A percentile compares a stretch with the other conserved stretches of the same genome.
phyloP scores from a whole-genome alignment of 257 asterid species.

The Penstemon davidsonii region DNA sequence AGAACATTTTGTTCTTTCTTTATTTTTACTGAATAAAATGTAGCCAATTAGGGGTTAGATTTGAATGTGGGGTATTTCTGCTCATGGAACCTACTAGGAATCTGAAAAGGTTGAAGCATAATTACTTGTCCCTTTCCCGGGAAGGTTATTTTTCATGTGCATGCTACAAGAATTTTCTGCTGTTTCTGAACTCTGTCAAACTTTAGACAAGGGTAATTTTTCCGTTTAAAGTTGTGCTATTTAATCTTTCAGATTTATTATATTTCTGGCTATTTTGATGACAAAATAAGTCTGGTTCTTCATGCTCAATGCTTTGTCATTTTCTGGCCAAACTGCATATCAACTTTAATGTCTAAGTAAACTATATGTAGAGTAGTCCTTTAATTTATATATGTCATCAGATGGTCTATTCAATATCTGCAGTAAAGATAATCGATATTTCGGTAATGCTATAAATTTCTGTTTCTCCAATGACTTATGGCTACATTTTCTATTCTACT shows the following conservation, averaged over 20 bases:
- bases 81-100: neutral
- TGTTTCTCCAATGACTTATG: slow-evolving; percentile 7
- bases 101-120: neutral
- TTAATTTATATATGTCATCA: slow-evolving; percentile 6
- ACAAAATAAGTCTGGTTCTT: neutral
- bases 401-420: slow-evolving; percentile 9
- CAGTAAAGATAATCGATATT: neutral
- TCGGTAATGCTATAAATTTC: neutral
- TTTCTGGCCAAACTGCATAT: slow-evolving; percentile 10
- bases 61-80: neutral
- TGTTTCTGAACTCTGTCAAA: neutral
- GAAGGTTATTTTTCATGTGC: neutral
- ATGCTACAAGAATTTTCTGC: neutral
- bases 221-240: slow-evolving; percentile 12
- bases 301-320: slow-evolving; percentile 16
- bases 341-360: slow-evolving; percentile 7
- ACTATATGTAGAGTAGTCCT: slow-evolving; percentile 1
- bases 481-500: slow-evolving; percentile 17
- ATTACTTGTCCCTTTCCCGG: neutral
- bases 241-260: slow-evolving; percentile 21
- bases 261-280: neutral
- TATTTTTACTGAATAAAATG: neutral
- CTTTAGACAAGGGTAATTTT: neutral
- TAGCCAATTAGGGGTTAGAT: neutral
- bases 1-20: neutral